Evolutionary conservation across 148 eudicot species (phyloP).

Genomic region (Chenopodium quinoa): DNA sequence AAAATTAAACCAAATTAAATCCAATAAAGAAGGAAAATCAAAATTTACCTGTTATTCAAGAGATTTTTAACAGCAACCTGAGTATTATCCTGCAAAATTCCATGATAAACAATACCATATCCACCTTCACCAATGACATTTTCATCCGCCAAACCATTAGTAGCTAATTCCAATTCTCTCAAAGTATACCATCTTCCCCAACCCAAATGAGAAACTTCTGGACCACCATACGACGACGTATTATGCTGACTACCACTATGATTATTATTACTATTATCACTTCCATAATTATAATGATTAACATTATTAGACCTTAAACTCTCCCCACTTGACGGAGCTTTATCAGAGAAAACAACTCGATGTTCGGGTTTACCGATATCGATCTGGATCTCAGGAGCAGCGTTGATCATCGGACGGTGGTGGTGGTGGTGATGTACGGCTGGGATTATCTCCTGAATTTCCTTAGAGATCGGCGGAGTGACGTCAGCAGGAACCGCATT

Average conservation of each 20-base stretch:
- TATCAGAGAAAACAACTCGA: conserved; percentile 78
- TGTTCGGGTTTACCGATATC: conserved; percentile 88
- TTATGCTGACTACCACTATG: conserved; percentile 9
- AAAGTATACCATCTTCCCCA: conserved; percentile 94
- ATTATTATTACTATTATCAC: conserved; percentile 17
- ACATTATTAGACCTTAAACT: conserved; percentile 53
- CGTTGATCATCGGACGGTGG: conserved; percentile 35
- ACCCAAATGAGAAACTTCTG: conserved; percentile 81
- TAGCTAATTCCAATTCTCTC: conserved; percentile 79
- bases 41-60: conserved; percentile 70
- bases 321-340: conserved; percentile 80
- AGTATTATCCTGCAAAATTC: conserved; percentile 72
- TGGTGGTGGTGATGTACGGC: conserved; percentile 20
- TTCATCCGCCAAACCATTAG: conserved; percentile 65
- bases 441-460: conserved; percentile 66
- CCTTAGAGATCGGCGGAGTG: conserved; percentile 59
- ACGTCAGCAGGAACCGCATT: conserved; percentile 22
- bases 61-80: conserved; percentile 80
- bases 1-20: not conserved
- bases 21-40: not conserved
- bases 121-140: conserved; percentile 99
- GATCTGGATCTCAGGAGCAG: conserved; percentile 78
- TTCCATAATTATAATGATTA: not conserved
- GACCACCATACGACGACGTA: conserved; percentile 58
- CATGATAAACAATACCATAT: conserved; percentile 87